These are phyloP conservation scores for Tolypocladium tropicale DNA, from an alignment of 2,329 filamentous ascomycete species.

Conservation along the genomic window DNA sequence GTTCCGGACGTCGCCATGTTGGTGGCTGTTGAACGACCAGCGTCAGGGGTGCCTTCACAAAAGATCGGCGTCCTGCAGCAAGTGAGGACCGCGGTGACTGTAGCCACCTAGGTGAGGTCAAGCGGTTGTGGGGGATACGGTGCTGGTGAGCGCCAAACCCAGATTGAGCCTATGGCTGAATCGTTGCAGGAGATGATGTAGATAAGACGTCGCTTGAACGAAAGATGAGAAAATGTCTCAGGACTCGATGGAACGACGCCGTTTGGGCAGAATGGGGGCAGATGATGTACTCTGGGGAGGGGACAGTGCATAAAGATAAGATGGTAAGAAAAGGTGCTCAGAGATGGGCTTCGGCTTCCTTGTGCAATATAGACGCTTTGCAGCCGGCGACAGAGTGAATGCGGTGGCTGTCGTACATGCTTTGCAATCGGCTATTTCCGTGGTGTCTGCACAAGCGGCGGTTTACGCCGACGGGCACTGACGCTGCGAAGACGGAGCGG, in stretches of 20 bases:
- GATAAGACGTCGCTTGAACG: not conserved
- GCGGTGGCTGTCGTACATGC: not conserved
- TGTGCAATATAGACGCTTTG: not conserved
- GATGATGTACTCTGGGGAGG: not conserved
- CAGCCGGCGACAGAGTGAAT: not conserved
- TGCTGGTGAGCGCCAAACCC: not conserved
- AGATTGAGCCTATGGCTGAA: not conserved
- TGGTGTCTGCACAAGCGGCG: no score
- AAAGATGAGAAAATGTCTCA: not conserved
- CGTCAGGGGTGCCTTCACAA: not conserved
- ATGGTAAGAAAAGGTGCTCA: not conserved
- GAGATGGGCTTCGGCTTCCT: not conserved
- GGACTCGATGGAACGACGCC: not conserved
- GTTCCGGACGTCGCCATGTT: slow-evolving; percentile 1
- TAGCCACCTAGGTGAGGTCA: not conserved
- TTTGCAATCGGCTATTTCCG: not conserved
- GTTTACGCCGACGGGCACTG: no score
- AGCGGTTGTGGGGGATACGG: not conserved
- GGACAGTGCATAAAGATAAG: not conserved
- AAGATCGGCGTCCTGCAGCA: not conserved
- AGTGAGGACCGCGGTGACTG: not conserved
- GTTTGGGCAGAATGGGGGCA: not conserved
- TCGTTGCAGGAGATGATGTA: not conserved
- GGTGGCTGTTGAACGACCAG: not conserved
- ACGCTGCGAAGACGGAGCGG: not conserved